Conservation (phyloP, 352 stramenopile genomes). For the Phytopythium aichiense region DNA sequence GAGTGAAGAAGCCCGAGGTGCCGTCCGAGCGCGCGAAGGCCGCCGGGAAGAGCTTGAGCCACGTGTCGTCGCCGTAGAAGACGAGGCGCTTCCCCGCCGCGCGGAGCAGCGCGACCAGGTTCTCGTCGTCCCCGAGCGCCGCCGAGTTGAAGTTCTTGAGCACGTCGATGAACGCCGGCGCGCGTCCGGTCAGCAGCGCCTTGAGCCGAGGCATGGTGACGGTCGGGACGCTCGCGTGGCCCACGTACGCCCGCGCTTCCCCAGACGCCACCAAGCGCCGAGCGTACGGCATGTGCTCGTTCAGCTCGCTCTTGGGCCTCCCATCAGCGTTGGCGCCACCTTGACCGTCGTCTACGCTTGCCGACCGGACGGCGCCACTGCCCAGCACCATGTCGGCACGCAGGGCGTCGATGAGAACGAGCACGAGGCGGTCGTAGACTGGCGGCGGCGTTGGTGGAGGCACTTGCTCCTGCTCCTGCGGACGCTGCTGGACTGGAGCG, state of each 20-base stretch:
- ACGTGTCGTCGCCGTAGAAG: conserved; percentile 90
- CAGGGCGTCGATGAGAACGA: conserved; percentile 86
- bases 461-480: neutral
- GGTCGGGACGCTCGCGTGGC: conserved; percentile 77
- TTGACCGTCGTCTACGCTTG: neutral
- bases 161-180: conserved; percentile 88
- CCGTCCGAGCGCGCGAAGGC: conserved; percentile 68
- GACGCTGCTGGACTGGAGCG: conserved; percentile 3
- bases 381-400: conserved; percentile 87
- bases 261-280: conserved; percentile 40
- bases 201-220: conserved; percentile 90
- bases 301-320: conserved; percentile 38
- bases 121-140: conserved; percentile 60
- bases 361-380: conserved; percentile 38
- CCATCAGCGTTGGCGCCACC: neutral
- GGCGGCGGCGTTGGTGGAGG: conserved; percentile 7
- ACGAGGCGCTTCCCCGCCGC: conserved; percentile 54
- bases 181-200: conserved; percentile 78
- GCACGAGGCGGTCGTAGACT: conserved; percentile 71
- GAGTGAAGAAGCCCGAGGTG: conserved; percentile 87
- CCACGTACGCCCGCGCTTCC: conserved; percentile 64
- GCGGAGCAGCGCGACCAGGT: conserved; percentile 57
- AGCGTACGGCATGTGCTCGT: conserved; percentile 66
- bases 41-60: conserved; percentile 83
- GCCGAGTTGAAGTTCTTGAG: conserved; percentile 90